Evolutionary conservation across 805 yeast species (phyloP).

Genomic region (Scheffersomyces amazonensis): DNA sequence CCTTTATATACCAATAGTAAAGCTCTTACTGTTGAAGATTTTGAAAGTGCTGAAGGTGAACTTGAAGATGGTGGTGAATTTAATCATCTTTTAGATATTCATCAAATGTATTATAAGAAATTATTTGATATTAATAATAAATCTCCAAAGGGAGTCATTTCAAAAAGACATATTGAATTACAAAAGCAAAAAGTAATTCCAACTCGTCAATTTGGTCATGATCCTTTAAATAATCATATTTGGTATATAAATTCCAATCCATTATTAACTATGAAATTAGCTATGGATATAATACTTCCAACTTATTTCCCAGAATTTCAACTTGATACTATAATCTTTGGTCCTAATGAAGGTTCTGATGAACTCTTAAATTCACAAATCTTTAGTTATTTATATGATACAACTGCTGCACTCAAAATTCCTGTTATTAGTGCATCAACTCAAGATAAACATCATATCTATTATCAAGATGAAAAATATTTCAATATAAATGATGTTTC

Average conservation of each 20-base stretch:
- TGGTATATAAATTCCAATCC: constrained; percentile 35
- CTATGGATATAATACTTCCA: constrained; percentile 24
- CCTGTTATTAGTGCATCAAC: constrained; percentile 22
- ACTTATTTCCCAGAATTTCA: constrained; percentile 18
- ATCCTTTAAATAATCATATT: constrained; percentile 25
- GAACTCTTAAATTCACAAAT: constrained; percentile 7
- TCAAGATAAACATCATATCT: constrained; percentile 24
- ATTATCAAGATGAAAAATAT: constrained; percentile 30
- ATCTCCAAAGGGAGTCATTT: constrained; percentile 19
- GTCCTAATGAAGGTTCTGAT: constrained; percentile 27
- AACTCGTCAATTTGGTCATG: constrained; percentile 27
- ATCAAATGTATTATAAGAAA: constrained; percentile 26
- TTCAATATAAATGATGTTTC: constrained; percentile 16
- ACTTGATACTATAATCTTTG: constrained; percentile 31
- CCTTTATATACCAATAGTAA: constrained; percentile 20
- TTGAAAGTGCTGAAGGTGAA: not conserved
- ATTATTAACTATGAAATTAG: constrained; percentile 20
- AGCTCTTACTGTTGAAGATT: not conserved
- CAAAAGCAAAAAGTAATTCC: constrained; percentile 1
- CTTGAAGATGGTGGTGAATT: constrained; percentile 29
- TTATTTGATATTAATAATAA: constrained; percentile 6
- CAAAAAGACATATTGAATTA: constrained; percentile 2
- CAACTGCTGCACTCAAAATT: constrained; percentile 4
- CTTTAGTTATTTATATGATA: not conserved
- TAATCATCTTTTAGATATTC: constrained; percentile 27